Evolutionary conservation across 306 rosid genomes (phyloP), one percentile per base, ranked within the genome.

Genomic region (Pachyrhizus erosus): DNA sequence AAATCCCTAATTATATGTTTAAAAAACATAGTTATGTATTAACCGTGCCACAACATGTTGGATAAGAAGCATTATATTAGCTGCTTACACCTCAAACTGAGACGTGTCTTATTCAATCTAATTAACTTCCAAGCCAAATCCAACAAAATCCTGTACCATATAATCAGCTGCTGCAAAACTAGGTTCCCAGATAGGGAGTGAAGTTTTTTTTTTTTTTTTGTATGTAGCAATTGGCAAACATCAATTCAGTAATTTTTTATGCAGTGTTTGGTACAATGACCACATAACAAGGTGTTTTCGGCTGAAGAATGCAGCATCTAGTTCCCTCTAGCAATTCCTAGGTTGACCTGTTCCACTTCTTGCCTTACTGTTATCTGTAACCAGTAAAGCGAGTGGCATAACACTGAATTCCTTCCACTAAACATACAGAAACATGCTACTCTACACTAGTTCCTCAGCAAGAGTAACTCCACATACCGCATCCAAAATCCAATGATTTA

Each of bases 381-480:
- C 67, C 76, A 49, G 66, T 46, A 66, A 79, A 18, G 69, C 24
- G 45, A 74, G 82, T 57, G 71, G 82, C 87, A 66, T 37, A 79
- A 48, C 33, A 80, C 42, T 7, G 58, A 33, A 42, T 58, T 75
- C 48, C 73, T 40, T 86, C 69, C 88, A 26, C 84, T 24, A 52
- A 18, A 65, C 86, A 80, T 78, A 88, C 87, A 52, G 88, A 79
- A 77, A 67, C 45, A 57, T 20, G 46, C 72, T 52, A 79, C 65
- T 80, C 84, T 86, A 84, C 75, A 66, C 90, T 85, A 82, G 57
- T 80, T 70, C 76, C 68, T 11, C 76, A 54, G 27, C 62, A 71
- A 72, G 61, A 5, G 72, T 33, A 49, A 80, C 85, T 76, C 85
- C 84, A 65, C 83, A 81, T 46, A 66, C 87, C 49, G 82, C 86